A percentile compares a stretch with the other conserved stretches of the same genome.
These are phyloP conservation scores for Colletotrichum eleusines DNA, from an alignment of 2,329 filamentous ascomycete genomes.

Conservation along the genomic window DNA sequence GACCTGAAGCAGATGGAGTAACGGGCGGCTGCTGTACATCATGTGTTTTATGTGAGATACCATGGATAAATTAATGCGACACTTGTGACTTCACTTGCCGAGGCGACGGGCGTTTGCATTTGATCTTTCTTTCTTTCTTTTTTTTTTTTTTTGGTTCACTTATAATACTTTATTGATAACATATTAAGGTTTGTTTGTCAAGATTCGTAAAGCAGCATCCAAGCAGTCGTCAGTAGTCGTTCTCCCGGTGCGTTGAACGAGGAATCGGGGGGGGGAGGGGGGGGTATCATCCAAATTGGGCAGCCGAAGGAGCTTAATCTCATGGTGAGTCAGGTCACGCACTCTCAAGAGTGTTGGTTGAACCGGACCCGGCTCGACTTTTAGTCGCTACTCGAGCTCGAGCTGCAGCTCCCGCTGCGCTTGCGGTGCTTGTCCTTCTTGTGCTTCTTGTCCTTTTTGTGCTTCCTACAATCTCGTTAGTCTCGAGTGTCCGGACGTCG, in stretches of 20 bases:
- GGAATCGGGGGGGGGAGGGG: background rate
- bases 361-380: accelerated
- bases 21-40: background rate
- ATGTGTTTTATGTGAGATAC: slow-evolving; percentile 19
- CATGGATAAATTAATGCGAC: slow-evolving; percentile 16
- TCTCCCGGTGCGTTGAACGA: slow-evolving; percentile 15
- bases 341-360: too few species aligned
- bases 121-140: background rate
- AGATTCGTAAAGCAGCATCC: background rate
- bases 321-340: background rate
- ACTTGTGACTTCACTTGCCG: background rate
- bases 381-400: slow-evolving; percentile 37
- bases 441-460: slow-evolving; percentile 50
- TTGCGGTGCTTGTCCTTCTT: slow-evolving; percentile 45
- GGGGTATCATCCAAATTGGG: slow-evolving; percentile 30
- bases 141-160: background rate
- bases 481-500: background rate
- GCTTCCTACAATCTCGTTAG: slow-evolving; percentile 24
- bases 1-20: slow-evolving; percentile 63
- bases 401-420: slow-evolving; percentile 38
- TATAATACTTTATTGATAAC: background rate
- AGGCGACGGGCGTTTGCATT: background rate
- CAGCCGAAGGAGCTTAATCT: background rate
- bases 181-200: slow-evolving; percentile 29
- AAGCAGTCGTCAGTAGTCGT: slow-evolving; percentile 7